Evolutionary conservation across 2,329 filamentous ascomycete species (phyloP), one percentile per base, ranked within the genome.

Genomic region (Ceratocystis smalleyi): DNA sequence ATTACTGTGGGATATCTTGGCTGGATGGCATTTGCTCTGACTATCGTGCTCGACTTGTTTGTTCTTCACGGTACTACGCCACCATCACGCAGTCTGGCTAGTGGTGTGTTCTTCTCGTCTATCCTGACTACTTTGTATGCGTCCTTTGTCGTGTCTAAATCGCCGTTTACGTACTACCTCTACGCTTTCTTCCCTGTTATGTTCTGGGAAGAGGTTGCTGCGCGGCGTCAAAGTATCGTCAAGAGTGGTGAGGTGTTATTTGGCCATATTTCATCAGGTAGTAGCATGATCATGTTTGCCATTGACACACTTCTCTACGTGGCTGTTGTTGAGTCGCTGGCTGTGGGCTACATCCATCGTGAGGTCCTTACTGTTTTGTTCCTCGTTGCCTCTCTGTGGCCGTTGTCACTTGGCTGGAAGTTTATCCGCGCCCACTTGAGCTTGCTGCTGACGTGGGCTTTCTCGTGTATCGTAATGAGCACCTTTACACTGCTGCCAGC

Each of bases 121-220:
- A 72, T 87, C 3, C 79, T 95, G n/a, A 80, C 88, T 27, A 79
- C 78, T 1, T 74, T 97, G 12, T 96, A 88, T 70, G 86, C 90
- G 5, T 84, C 89, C 0, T 87, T 99, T 64, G 77, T 88, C 66
- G 78, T 89, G 65, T 92, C 95, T 57, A 82, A 84, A 55, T 96
- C 91, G 1, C 87, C 92, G 0, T 72, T 79, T 65, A 87, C 88
- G 1, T 99, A 99, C 73, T 99, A 97, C 71, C 83, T 84, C 1
- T 99, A 99, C 72, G 88, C 87, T 0, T 82, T 95, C 69, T 99
- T 99, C 73, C 94, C 94, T 0, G 85, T 96, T 1, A 82, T 89
- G 65, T 97, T 99, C 76, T 99, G 94, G 94, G 92, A 96, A 74
- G 91, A 96, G 71, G 89, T 96, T 0, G 92, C 87, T 73, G 88